Conservation (phyloP, 208 protist genomes). For the Leishmania amazonensis region DNA sequence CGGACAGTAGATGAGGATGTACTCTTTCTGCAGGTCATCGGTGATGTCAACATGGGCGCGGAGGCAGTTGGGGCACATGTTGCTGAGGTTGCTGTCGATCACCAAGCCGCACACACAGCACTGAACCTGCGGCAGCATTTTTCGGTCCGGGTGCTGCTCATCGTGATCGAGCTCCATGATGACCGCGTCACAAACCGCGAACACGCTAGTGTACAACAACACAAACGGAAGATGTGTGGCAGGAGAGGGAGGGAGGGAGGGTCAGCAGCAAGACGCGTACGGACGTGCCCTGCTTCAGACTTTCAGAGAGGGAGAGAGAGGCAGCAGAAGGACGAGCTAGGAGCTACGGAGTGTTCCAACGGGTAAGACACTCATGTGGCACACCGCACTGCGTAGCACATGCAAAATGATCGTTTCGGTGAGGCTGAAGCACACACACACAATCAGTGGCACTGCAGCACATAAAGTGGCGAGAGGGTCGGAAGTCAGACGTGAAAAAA, state of each 20-base stretch:
- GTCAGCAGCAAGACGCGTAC: not conserved
- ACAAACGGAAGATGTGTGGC: not conserved
- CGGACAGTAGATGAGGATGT: slow-evolving; percentile 95
- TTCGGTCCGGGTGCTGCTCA: slow-evolving; percentile 60
- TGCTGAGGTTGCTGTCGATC: slow-evolving; percentile 97
- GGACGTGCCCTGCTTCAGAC: not conserved
- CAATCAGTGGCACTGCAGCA: not conserved
- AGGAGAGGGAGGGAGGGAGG: not conserved
- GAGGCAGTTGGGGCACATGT: slow-evolving; percentile 99
- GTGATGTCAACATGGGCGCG: slow-evolving; percentile 98
- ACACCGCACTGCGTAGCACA: not conserved
- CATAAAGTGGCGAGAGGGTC: not conserved
- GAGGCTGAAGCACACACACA: not conserved
- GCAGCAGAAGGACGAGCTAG: not conserved
- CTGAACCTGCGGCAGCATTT: slow-evolving; percentile 82
- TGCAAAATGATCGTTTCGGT: not conserved
- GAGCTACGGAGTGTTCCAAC: not conserved
- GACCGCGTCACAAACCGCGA: not conserved
- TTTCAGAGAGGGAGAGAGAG: not conserved
- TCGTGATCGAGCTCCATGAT: slow-evolving; percentile 33
- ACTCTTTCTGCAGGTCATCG: slow-evolving; percentile 96
- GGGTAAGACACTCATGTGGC: not conserved
- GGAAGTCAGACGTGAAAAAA: not conserved
- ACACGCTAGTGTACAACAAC: not conserved
- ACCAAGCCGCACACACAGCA: slow-evolving; percentile 97